phyloP scores from a whole-genome alignment of 768 basidiomycete species.

The Gelatoporia subvermispora region DNA sequence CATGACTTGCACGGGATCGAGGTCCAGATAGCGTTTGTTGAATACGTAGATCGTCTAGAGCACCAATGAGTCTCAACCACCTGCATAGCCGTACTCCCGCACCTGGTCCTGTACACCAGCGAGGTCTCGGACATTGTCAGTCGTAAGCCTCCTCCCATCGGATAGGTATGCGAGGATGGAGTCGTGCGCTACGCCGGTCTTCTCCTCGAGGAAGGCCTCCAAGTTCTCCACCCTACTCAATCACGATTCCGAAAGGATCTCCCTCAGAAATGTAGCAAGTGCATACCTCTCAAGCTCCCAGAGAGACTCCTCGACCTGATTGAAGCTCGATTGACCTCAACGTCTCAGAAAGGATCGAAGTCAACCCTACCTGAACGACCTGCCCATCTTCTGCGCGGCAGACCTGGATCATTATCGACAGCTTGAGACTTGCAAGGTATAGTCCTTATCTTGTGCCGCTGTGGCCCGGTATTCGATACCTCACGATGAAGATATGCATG shows the following conservation, averaged over 20 bases:
- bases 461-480: too few species aligned
- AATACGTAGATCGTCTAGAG: conserved; percentile 72
- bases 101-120: conserved; percentile 76
- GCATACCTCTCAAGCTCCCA: conserved; percentile 74
- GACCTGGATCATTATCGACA: conserved; percentile 30
- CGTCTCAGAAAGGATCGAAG: neutral
- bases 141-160: conserved; percentile 70
- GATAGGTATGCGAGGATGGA: conserved; percentile 73
- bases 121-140: conserved; percentile 69
- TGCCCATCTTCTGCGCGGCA: conserved; percentile 39
- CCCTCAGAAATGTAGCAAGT: neutral
- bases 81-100: conserved; percentile 12
- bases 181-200: conserved; percentile 66
- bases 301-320: conserved; percentile 54
- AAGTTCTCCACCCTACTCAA: conserved; percentile 52
- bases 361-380: conserved; percentile 27
- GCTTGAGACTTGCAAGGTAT: neutral
- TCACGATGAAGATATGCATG: too few species aligned
- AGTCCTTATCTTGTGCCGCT: neutral
- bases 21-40: conserved; percentile 76
- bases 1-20: conserved; percentile 61
- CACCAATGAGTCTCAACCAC: neutral
- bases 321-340: neutral
- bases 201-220: conserved; percentile 67
- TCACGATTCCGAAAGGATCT: too few species aligned